phyloP scores from a whole-genome alignment of 2,329 filamentous ascomycete species.

The Botrytis squamosa region DNA sequence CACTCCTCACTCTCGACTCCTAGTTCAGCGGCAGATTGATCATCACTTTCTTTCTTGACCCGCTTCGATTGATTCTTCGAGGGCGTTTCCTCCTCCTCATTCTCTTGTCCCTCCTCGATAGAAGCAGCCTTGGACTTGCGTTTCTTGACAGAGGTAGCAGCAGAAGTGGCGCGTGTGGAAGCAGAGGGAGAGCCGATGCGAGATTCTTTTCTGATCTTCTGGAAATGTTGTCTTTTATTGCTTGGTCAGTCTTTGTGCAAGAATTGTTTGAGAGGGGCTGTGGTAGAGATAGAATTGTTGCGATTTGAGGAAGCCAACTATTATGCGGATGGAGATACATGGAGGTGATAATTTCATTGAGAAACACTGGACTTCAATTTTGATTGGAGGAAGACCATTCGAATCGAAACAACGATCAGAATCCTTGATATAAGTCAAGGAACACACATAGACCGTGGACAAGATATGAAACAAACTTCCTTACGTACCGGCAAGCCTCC shows the following conservation, averaged over 20 bases:
- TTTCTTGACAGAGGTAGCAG: slow-evolving; percentile 6
- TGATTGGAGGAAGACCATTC: neutral
- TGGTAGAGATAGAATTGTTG: neutral
- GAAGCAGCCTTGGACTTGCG: slow-evolving; percentile 7
- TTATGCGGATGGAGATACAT: neutral
- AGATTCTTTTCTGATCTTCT: slow-evolving; percentile 35
- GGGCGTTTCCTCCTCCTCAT: slow-evolving; percentile 18
- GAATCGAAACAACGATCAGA: neutral
- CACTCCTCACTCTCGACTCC: neutral
- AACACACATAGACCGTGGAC: neutral
- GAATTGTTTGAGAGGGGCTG: neutral
- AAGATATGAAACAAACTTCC: neutral
- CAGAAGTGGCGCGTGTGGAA: neutral
- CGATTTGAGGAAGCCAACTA: neutral
- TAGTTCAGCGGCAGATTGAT: neutral
- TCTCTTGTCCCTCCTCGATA: neutral
- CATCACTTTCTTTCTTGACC: slow-evolving; percentile 1
- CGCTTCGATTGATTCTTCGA: slow-evolving; percentile 18
- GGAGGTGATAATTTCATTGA: no score
- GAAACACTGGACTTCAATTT: neutral
- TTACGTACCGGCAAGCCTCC: slow-evolving; percentile 38
- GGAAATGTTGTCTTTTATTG: slow-evolving; percentile 36
- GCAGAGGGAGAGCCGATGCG: neutral
- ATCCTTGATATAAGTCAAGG: neutral
- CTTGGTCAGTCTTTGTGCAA: slow-evolving; percentile 10